phyloP scores from a whole-genome alignment of 2,329 filamentous ascomycete species.

The Aspergillus brunneoviolaceus region DNA sequence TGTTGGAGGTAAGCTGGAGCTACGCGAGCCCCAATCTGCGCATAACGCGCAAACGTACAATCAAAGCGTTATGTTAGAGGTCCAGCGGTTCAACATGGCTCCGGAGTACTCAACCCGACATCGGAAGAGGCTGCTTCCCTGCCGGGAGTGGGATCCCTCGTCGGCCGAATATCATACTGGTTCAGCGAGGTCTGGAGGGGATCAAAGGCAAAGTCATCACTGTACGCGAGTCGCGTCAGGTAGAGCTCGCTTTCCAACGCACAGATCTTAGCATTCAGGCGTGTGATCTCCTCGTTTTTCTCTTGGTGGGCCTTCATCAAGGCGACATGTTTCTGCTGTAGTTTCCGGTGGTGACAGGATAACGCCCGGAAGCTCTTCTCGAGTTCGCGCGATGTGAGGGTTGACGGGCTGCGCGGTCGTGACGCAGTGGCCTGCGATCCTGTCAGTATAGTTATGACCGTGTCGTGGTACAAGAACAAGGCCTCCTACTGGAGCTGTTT shows the following conservation, averaged over 20 bases:
- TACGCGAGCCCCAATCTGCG: no score
- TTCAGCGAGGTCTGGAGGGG: neutral
- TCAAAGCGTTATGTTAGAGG: no score
- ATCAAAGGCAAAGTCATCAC: neutral
- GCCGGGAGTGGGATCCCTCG: neutral
- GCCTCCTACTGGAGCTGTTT: no score
- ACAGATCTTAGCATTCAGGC: neutral
- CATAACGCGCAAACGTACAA: no score
- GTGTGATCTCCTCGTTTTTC: neutral
- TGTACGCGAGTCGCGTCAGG: neutral
- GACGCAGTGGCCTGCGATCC: no score
- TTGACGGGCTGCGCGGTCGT: neutral
- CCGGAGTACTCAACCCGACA: neutral
- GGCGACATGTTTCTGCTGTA: neutral
- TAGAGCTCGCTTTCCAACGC: neutral
- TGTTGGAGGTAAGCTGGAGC: no score
- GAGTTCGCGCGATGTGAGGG: neutral
- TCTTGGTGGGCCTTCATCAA: neutral
- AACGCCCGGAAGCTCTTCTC: neutral
- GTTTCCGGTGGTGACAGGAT: neutral
- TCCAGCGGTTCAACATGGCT: neutral
- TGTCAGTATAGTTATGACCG: no score
- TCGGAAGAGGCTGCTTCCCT: neutral
- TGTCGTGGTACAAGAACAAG: no score
- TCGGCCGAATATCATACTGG: neutral